These are phyloP conservation scores for Pneumocystis canis DNA, from an alignment of 1,139 yeast genomes.

Conservation along the genomic window DNA sequence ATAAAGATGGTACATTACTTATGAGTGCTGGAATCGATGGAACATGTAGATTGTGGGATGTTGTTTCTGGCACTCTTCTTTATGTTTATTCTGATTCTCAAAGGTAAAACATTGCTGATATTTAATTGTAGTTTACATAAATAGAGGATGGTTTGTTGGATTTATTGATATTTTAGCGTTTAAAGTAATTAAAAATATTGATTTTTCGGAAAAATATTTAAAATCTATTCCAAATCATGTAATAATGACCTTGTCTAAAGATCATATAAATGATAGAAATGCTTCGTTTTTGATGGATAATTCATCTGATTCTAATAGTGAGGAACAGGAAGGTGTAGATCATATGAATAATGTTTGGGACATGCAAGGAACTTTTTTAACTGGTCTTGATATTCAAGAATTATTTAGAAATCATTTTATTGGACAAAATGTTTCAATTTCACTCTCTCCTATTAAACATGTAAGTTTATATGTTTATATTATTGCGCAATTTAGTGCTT, in stretches of 20 bases:
- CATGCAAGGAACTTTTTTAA: background rate
- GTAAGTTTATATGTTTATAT: background rate
- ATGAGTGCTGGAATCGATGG: constrained; percentile 3
- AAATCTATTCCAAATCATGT: background rate
- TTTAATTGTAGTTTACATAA: background rate
- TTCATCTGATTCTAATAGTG: background rate
- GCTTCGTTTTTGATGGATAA: background rate
- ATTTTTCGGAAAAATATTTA: background rate
- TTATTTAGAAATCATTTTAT: background rate
- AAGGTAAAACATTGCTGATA: background rate
- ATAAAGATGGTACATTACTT: background rate
- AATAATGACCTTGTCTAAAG: background rate
- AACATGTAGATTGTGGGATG: background rate
- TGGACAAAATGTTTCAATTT: background rate
- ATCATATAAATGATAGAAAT: background rate
- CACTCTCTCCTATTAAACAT: background rate
- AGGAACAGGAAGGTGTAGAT: background rate
- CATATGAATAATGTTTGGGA: background rate
- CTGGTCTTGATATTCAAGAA: background rate
- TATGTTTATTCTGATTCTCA: background rate
- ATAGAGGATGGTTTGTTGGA: background rate
- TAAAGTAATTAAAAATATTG: background rate
- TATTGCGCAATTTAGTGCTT: background rate
- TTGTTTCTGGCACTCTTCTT: background rate
- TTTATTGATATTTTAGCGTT: background rate